phyloP scores from a whole-genome alignment of 352 stramenopile species.

The Pythium brachiatum region DNA sequence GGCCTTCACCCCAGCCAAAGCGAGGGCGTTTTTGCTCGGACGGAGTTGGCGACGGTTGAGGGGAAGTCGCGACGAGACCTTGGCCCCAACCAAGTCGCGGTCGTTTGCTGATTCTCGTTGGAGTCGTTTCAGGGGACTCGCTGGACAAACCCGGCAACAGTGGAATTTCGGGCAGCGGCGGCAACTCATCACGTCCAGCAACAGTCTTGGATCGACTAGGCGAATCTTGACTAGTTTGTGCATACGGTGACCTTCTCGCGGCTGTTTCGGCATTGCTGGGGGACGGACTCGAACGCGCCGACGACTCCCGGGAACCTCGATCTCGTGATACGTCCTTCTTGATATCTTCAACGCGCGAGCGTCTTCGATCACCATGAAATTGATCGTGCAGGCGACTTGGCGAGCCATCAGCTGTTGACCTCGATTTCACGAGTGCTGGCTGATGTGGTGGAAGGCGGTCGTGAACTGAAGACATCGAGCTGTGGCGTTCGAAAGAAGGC shows the following conservation, averaged over 20 bases:
- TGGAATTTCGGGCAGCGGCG: conserved; percentile 66
- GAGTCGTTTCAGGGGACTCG: conserved; percentile 27
- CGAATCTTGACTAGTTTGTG: conserved; percentile 6
- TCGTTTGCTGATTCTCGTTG: conserved; percentile 55
- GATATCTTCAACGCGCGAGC: conserved; percentile 25
- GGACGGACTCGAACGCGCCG: conserved; percentile 12
- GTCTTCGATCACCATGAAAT: conserved; percentile 8
- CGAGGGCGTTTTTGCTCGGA: conserved; percentile 69
- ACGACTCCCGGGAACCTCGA: conserved; percentile 11
- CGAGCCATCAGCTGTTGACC: conserved; percentile 20
- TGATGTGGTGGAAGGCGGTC: conserved; percentile 9
- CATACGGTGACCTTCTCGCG: not conserved
- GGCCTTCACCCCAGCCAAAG: conserved; percentile 78
- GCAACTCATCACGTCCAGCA: conserved; percentile 44
- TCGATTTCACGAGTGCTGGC: conserved; percentile 16
- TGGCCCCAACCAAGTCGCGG: conserved; percentile 80
- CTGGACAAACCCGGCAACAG: conserved; percentile 9
- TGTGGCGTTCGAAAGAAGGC: conserved; percentile 43
- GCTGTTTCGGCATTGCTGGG: not conserved
- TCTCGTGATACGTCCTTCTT: conserved; percentile 22
- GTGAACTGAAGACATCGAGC: conserved; percentile 36
- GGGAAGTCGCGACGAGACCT: conserved; percentile 60
- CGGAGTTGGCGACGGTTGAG: conserved; percentile 22
- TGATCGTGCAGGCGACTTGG: conserved; percentile 13
- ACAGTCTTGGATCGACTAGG: conserved; percentile 9